Evolutionary conservation across 306 rosid genomes (phyloP), one percentile per base, ranked within the genome.

Genomic region (Pyrus communis): DNA sequence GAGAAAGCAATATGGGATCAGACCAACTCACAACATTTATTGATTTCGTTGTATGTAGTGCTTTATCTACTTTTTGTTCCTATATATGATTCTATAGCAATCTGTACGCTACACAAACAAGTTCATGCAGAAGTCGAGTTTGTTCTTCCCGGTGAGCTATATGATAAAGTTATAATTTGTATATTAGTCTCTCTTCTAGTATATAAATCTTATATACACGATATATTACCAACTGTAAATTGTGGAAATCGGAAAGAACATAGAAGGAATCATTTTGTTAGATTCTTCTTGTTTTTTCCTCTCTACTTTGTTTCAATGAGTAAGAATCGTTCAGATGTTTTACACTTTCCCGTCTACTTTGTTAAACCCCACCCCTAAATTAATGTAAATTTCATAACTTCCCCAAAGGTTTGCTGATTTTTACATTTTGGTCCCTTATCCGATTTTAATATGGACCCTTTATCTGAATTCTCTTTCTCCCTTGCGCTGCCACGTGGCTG

Each of bases 111-210:
- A 35, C 43, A 40, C 38, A 22, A 61, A 40, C 51, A 77, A 52
- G 71, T 73, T 75, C 60, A 67, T 57, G 61, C 43, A 11, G 72
- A 60, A 51, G 8, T 59, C 59, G 46, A 58, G 54, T 77, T 78
- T 82, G n/a, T 69, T 78, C 80, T 60, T 59, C 77, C 77, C 45
- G 80, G 25, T 28, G 60, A 69, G 70, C 74, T 74, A 69, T 77
- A 69, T 70, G 69, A 62, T 52, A 71, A 45, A 70, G 45, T 70
- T 42, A 71, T 79, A 59, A 64, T 71, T 51, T 22, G 61, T 67
- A 42, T 75, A 55, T 17, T 66, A 79, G 35, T 43, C 61, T 73
- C 23, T 13, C 75, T 67, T 67, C 62, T 57, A 40, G 42, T 40
- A 35, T 67, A 7, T 51, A 15, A 17, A 11, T 33, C n/a, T 67